Evolutionary conservation across 768 basidiomycete genomes (phyloP), one percentile per base, ranked within the genome.

Genomic region (Phanerochaete carnosa): DNA sequence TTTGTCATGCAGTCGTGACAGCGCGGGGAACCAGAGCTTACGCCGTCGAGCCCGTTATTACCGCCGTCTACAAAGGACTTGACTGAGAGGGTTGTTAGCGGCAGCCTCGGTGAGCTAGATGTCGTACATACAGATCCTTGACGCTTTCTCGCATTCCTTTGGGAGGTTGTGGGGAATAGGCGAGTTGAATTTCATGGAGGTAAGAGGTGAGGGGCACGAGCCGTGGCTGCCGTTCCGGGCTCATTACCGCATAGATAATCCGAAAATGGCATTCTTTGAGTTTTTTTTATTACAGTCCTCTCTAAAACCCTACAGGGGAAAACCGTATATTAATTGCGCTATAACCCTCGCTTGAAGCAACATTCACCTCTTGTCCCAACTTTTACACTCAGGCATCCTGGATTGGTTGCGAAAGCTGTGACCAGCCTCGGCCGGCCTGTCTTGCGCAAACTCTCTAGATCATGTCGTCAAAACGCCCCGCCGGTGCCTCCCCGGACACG

Each of bases 91-190:
- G 39, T 43, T 43, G 39, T 43, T 26, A 52, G 30, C 1, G n/a
- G 16, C 6, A 26, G 26, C 13, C 12, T 19, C 29, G 25, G 32
- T 46, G 19, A 22, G 22, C 55, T 16, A 45, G 45, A 33, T 43
- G 58, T 8, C 8, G 11, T n/a, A 67, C 88, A 57, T 63, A 92
- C 93, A 87, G 61, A 95, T 97, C 69, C 88, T 92, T 9, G 91
- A 85, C 26, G 94, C 94, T 72, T 96, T 97, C 51, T 77, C 73
- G 68, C 92, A 94, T 76, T 97, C 94, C 58, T 91, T 94, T 13
- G 85, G 84, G 37, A 96, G 77, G 3, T 83, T 76, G 70, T 86
- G 80, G 28, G 82, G 82, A 51, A 83, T 68, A 25, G 82, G 81
- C 1, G 78, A 79, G 58, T 75, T 80, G 32, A 83, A 66, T 63